A percentile compares a stretch with the other conserved stretches of the same genome.
These are phyloP conservation scores for Gossypium davidsonii DNA, from an alignment of 441 rosid species.

Conservation along the genomic window DNA sequence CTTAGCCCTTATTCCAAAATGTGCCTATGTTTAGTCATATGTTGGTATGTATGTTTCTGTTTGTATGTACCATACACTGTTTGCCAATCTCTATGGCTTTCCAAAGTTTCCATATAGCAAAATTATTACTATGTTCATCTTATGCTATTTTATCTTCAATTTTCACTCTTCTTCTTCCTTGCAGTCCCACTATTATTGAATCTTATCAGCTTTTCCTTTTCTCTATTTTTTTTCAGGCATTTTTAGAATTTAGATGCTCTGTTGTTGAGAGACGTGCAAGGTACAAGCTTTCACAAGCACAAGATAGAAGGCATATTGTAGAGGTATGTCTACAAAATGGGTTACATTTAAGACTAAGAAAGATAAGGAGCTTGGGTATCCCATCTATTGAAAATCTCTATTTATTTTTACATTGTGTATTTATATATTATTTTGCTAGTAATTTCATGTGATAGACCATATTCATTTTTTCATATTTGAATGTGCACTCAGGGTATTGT, in stretches of 20 bases:
- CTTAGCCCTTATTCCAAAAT: neutral
- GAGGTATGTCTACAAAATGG: slow-evolving; percentile 47
- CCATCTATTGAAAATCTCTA: neutral
- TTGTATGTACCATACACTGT: neutral
- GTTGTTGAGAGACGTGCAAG: slow-evolving; percentile 83
- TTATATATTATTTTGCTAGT: neutral
- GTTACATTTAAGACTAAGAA: neutral
- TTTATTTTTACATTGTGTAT: neutral
- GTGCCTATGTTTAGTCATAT: neutral
- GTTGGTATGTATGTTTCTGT: neutral
- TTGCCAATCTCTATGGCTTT: neutral
- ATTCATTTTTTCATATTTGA: neutral
- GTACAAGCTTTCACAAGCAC: slow-evolving; percentile 83
- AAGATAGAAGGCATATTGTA: slow-evolving; percentile 75
- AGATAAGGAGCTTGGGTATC: slow-evolving; percentile 3
- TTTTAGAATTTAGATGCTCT: slow-evolving; percentile 87
- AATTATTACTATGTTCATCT: neutral
- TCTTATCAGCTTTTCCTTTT: slow-evolving; percentile 3
- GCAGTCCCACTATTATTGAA: neutral
- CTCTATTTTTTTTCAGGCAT: slow-evolving; percentile 44
- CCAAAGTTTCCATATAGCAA: neutral
- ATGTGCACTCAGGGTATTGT: slow-evolving; percentile 59
- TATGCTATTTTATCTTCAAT: neutral
- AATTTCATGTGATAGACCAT: neutral
- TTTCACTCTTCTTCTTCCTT: neutral